Evolutionary conservation across 2,329 filamentous ascomycete genomes (phyloP).

Genomic region (Calonectria naviculata): DNA sequence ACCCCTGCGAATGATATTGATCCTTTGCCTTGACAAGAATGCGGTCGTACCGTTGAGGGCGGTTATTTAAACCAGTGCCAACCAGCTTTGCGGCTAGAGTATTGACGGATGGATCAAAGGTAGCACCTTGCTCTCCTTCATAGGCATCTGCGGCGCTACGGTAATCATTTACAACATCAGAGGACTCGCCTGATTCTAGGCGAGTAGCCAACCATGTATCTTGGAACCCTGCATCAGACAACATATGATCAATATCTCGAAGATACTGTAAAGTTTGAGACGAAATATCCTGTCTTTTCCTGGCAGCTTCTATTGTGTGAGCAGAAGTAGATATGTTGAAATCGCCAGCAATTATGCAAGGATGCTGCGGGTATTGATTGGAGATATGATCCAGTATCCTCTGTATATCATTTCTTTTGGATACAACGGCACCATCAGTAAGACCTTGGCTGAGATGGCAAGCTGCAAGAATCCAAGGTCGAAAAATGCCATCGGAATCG

Average conservation of each 20-base stretch:
- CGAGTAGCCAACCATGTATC: conserved; percentile 64
- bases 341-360: conserved; percentile 71
- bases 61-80: conserved; percentile 57
- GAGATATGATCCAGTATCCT: conserved; percentile 60
- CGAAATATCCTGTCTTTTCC: conserved; percentile 65
- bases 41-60: conserved; percentile 74
- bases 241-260: conserved; percentile 55
- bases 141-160: conserved; percentile 50
- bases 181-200: conserved; percentile 55
- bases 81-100: conserved; percentile 63
- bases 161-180: conserved; percentile 33
- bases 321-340: conserved; percentile 73
- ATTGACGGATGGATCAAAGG: conserved; percentile 71
- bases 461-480: conserved; percentile 62
- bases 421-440: conserved; percentile 65
- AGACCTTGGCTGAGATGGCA: conserved; percentile 73
- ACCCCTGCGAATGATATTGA: conserved; percentile 50
- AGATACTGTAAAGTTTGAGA: conserved; percentile 56
- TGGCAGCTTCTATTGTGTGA: conserved; percentile 63
- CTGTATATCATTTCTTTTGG: conserved; percentile 67
- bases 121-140: conserved; percentile 73
- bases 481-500: conserved; percentile 31
- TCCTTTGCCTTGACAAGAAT: conserved; percentile 62
- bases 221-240: conserved; percentile 58
- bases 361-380: conserved; percentile 51